A percentile compares a stretch with the other conserved stretches of the same genome.
Conservation (phyloP, 2,329 filamentous ascomycete species). For the Stemphylium vesicarium region DNA sequence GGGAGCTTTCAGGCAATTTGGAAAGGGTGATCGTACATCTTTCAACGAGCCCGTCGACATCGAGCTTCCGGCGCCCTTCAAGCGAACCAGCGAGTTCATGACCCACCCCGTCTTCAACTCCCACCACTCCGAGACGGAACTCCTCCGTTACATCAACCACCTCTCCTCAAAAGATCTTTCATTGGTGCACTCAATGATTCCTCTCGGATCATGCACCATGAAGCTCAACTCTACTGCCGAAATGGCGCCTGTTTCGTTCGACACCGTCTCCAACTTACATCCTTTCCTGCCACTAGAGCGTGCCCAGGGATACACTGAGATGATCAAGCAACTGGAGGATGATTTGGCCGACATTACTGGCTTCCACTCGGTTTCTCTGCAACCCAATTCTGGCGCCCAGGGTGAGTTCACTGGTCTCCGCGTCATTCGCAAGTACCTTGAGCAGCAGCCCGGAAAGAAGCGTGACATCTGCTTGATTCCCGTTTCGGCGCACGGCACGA, state of each 20-base stretch:
- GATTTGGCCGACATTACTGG: slow-evolving; percentile 85
- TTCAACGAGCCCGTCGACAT: slow-evolving; percentile 24
- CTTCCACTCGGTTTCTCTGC: slow-evolving; percentile 86
- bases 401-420: slow-evolving; percentile 92
- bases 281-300: slow-evolving; percentile 73
- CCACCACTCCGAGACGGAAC: slow-evolving; percentile 92
- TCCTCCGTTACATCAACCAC: slow-evolving; percentile 91
- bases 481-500: slow-evolving; percentile 93
- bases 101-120: slow-evolving; percentile 94
- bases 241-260: slow-evolving; percentile 85
- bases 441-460: slow-evolving; percentile 69
- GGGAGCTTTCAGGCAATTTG: slow-evolving; percentile 60
- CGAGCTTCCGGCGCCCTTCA: slow-evolving; percentile 61
- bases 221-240: slow-evolving; percentile 94
- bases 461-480: slow-evolving; percentile 94
- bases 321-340: slow-evolving; percentile 74
- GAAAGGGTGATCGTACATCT: slow-evolving; percentile 26
- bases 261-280: slow-evolving; percentile 78
- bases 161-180: slow-evolving; percentile 94
- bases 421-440: slow-evolving; percentile 83
- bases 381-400: slow-evolving; percentile 95
- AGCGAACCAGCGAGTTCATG: slow-evolving; percentile 76
- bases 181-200: slow-evolving; percentile 96
- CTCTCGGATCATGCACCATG: slow-evolving; percentile 96
- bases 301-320: slow-evolving; percentile 69